These are phyloP conservation scores for Fagopyrum tataricum DNA, from an alignment of 148 eudicot species.

Conservation along the genomic window DNA sequence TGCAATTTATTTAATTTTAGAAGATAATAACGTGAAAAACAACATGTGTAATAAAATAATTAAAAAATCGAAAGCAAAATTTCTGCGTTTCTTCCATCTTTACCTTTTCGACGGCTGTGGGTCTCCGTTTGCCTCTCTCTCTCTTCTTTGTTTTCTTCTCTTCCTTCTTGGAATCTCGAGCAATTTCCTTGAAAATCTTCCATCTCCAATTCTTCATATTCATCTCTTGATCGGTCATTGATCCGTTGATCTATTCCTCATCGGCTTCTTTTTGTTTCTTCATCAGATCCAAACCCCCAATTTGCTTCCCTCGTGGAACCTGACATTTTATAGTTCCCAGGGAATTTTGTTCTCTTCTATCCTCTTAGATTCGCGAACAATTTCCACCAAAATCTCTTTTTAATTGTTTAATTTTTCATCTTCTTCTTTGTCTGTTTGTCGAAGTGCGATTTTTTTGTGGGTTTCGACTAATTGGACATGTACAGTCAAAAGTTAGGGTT, in stretches of 20 bases:
- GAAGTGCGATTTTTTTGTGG: constrained; percentile 3
- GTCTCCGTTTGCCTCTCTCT: background rate
- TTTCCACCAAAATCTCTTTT: background rate
- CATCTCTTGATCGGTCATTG: background rate
- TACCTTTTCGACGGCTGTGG: constrained; percentile 1
- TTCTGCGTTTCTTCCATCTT: background rate
- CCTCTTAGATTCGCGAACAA: background rate
- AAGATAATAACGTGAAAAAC: too few species aligned
- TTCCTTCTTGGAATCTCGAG: background rate
- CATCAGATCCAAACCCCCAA: constrained; percentile 4
- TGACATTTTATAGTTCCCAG: background rate
- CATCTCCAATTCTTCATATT: background rate
- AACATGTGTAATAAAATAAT: background rate
- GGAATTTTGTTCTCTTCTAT: background rate
- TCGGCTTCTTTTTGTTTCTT: background rate
- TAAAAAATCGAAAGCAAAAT: background rate
- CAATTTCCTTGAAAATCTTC: constrained; percentile 1
- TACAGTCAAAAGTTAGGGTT: background rate
- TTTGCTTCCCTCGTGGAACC: constrained; percentile 3
- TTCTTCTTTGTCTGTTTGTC: background rate
- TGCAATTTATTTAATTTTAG: too few species aligned
- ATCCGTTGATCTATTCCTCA: background rate
- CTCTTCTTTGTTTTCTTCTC: background rate
- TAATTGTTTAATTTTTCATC: background rate
- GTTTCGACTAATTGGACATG: constrained; percentile 3